Evolutionary conservation across 305 asterid genomes (phyloP), one percentile per base, ranked within the genome.

Genomic region (Lippia alba): DNA sequence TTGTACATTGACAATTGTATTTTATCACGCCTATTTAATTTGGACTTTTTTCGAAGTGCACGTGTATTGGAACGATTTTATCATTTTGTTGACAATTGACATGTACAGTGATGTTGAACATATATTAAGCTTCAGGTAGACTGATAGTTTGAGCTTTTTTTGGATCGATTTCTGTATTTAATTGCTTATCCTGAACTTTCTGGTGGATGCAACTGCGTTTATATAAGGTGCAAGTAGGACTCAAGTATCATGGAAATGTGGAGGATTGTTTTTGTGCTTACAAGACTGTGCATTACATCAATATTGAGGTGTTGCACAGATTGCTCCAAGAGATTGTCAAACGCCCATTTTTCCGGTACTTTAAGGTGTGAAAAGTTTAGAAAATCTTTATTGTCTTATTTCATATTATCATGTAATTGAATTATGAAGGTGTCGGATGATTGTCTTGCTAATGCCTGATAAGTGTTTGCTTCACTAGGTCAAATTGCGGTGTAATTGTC

Each of bases 401-500:
- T 54, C 55, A 36, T 56, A 57, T 33, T 62, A 17, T 44, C 53
- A 7, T 56, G 44, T 32, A 41, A 57, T 56, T 55, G 4, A 46
- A 51, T 65, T 16, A 11, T 20, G 7, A 58, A 56, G 4, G 61
- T 45, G 41, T 61, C 5, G 18, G 12, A 49, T 50, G 56, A 40
- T 48, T 74, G 56, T 56, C 14, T 20, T 58, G 16, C 7, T 69
- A 55, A 45, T 66, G 56, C 64, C 61, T 72, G 44, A 36, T 66
- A 6, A 56, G 55, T 66, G 57, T 24, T 49, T 56, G 20, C 19
- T 64, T 20, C 17, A n/a, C 19, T 59, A 89, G 96, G 90, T 86
- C n/a, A 89, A 89, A 68, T 69, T 89, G 78, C 81, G 92, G 90
- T 89, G 94, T 77, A 90, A 89, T 80, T 89, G 96, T 75, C 96